Conservation (phyloP, 1,284 basidiomycete species). For the Coniferiporia weirii region DNA sequence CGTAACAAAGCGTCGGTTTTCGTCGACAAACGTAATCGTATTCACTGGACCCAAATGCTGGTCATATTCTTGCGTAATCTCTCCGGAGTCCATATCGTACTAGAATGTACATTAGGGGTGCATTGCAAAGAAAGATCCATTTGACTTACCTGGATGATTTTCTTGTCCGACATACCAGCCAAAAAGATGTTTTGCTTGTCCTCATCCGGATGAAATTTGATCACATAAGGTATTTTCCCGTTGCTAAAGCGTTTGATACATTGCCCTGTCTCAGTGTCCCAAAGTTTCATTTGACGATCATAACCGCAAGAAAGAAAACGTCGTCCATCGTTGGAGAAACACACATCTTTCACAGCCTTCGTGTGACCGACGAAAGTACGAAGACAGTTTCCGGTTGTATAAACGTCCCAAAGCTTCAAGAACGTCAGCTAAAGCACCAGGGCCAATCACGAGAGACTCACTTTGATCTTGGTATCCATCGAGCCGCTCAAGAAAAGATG, state of each 20-base stretch:
- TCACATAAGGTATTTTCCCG: slow-evolving; percentile 93
- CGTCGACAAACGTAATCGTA: slow-evolving; percentile 96
- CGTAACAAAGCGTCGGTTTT: slow-evolving; percentile 95
- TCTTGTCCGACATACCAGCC: slow-evolving; percentile 98
- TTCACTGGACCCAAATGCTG: slow-evolving; percentile 98
- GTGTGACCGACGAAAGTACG: slow-evolving; percentile 97
- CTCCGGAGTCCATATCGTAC: slow-evolving; percentile 92
- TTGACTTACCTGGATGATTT: slow-evolving; percentile 84
- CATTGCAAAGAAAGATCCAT: background rate
- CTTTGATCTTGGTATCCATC: slow-evolving; percentile 99
- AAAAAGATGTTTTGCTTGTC: slow-evolving; percentile 97
- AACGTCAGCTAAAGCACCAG: slow-evolving; percentile 10
- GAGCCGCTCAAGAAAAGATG: slow-evolving; percentile 91
- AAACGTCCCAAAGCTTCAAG: slow-evolving; percentile 91
- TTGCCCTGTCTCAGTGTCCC: slow-evolving; percentile 98
- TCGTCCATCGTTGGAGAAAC: slow-evolving; percentile 89
- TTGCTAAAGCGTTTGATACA: slow-evolving; percentile 95
- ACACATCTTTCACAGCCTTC: slow-evolving; percentile 94
- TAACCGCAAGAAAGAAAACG: slow-evolving; percentile 92
- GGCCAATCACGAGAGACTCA: slow-evolving; percentile 29
- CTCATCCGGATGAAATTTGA: slow-evolving; percentile 92
- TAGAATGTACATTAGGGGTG: slow-evolving; percentile 30
- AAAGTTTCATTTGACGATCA: slow-evolving; percentile 96
- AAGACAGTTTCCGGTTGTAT: slow-evolving; percentile 93
- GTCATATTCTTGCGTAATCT: slow-evolving; percentile 97